phyloP scores from a whole-genome alignment of 1,139 yeast genomes.

The Scheffersomyces illinoinensis region DNA sequence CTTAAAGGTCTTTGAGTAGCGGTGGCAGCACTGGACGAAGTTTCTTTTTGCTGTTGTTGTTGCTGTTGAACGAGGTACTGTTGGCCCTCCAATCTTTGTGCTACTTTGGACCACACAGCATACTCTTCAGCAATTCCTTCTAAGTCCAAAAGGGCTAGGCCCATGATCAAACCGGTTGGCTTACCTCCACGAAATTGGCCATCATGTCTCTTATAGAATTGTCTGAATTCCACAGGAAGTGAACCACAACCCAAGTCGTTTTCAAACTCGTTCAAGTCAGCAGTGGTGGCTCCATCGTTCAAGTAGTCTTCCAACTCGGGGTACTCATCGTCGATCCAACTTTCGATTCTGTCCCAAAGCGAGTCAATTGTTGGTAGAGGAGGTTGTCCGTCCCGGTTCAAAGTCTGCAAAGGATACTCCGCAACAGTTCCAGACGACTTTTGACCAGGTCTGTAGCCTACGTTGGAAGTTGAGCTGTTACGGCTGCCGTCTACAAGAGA shows the following conservation, averaged over 20 bases:
- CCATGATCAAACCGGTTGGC: slow-evolving; percentile 75
- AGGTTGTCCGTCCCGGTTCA: slow-evolving; percentile 56
- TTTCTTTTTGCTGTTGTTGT: slow-evolving; percentile 19
- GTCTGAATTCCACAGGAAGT: slow-evolving; percentile 75
- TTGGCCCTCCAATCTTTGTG: slow-evolving; percentile 49
- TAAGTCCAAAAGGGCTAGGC: slow-evolving; percentile 67
- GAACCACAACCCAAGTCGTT: slow-evolving; percentile 63
- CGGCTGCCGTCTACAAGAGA: slow-evolving; percentile 25
- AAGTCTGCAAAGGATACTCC: slow-evolving; percentile 42
- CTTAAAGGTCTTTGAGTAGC: slow-evolving; percentile 7
- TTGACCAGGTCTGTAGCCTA: slow-evolving; percentile 39
- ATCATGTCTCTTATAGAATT: slow-evolving; percentile 72
- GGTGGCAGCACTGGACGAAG: slow-evolving; percentile 17
- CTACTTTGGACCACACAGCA: slow-evolving; percentile 71
- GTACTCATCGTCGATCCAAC: slow-evolving; percentile 74
- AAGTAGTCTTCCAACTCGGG: slow-evolving; percentile 78
- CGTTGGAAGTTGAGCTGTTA: slow-evolving; percentile 20
- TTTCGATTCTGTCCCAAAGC: slow-evolving; percentile 73
- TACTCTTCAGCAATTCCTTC: slow-evolving; percentile 73
- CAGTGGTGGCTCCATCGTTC: slow-evolving; percentile 68
- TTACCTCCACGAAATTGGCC: slow-evolving; percentile 79
- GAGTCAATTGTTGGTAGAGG: slow-evolving; percentile 72
- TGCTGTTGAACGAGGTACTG: slow-evolving; percentile 34
- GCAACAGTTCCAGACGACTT: slow-evolving; percentile 30
- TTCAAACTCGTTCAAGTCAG: slow-evolving; percentile 77